Evolutionary conservation across 495 filamentous ascomycete species (phyloP), one percentile per base, ranked within the genome.

Genomic region (Talaromyces borbonicus): DNA sequence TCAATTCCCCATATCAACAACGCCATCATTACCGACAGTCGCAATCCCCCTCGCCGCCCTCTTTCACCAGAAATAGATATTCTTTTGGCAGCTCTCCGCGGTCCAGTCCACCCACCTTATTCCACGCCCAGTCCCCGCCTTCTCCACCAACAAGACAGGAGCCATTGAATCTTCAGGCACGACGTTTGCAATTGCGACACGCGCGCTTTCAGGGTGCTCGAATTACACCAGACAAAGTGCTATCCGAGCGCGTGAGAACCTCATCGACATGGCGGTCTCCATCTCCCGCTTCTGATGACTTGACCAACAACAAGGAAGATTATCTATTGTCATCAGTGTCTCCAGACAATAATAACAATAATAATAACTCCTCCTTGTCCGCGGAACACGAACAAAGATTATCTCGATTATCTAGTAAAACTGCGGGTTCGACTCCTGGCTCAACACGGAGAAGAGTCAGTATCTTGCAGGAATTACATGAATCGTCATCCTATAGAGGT

Each of bases 111-210:
- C 23, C 38, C 12, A 24, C 38, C 26, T n/a, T n/a, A n/a, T 20
- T 26, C 6, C 26, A 26, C 22, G n/a, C 15, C 38, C 38, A n/a
- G 24, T 41, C 38, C 43, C 43, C 49, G 36, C 42, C 49, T n/a
- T 46, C 49, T 29, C 39, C 44, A 26, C 43, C 38, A 30, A n/a
- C 48, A 24, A 29, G 43, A 15, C 20, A 24, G 9, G 53, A 52
- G 18, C 50, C 47, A 27, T 52, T 56, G 35, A 54, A 49, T 43
- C 51, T 53, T 5, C 60, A 60, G 42, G 56, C 52, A 26, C 49
- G 60, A 35, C 55, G 55, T 15, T 48, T 64, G 22, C 55, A 60
- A 37, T 42, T 62, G 23, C 60, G 61, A 42, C 58, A 64, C 54
- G 57, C 58, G 33, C 60, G 61, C 5, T 64, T 64, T 41, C 52